Base-by-base conservation (phyloP, 495 filamentous ascomycete species). In the Xylaria sp. region DNA sequence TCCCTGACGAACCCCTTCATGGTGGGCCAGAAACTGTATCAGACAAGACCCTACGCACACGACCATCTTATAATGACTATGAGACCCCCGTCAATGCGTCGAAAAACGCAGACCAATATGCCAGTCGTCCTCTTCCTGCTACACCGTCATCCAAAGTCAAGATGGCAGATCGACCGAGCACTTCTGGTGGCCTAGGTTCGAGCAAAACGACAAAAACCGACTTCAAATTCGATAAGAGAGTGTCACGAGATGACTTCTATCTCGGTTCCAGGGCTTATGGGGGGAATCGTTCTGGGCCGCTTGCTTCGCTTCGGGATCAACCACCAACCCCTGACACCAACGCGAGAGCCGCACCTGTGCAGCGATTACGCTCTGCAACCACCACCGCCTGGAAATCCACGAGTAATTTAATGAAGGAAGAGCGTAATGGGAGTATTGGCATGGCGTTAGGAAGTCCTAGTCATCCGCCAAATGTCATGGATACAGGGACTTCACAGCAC, bases 371-470 rank as follows among this genome's bases (percentile, higher is more conserved):
- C n/a, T 55, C 46, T 35, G 37, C 26, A 61, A 55, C 44, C 9
- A 55, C 37, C 15, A 50, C 33, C 31, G 11, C 57, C 57, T 77
- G 77, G 67, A 71, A 81, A 63, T 68, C 75, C 29, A 83, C 81
- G 7, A 80, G 82, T n/a, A 80, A 86, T 35, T 83, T 83, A 14
- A 68, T 82, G 52, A 75, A 74, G 35, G 75, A 75, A 37, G n/a
- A 69, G 35, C 74, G 66, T 59, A 72, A 78, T n/a, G 77, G 75
- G 33, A 75, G 79, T 66, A 90, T 89, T 63, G 88, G 88, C 19
- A 87, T 90, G 86, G 88, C 87, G 17, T 78, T 90, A 52, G 87
- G 88, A 55, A 89, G 88, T 70, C 87, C 88, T 64, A 76, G 78
- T 41, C 62, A 61, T 19, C 75, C 71, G 48, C 78, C 75, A 24